Conservation (phyloP, 1,284 basidiomycete species). For the Serendipita sp. region DNA sequence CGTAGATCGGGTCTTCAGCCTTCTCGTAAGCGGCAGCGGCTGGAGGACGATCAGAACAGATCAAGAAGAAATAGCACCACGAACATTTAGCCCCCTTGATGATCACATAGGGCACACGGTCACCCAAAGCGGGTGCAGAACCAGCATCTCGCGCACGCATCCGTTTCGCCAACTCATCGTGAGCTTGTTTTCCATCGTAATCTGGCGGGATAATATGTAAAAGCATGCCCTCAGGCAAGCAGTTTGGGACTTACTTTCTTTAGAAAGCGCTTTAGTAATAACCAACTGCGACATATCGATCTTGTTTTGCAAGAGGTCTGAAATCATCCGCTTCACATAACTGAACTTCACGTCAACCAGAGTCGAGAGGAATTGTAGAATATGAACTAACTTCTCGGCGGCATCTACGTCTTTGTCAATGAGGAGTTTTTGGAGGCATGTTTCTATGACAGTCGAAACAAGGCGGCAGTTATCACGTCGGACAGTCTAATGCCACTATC, state of each 20-base stretch:
- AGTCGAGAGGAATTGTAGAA: slow-evolving; percentile 2
- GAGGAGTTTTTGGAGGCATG: slow-evolving; percentile 90
- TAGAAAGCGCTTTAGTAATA: slow-evolving; percentile 90
- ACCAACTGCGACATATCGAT: slow-evolving; percentile 96
- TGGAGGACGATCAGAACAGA: slow-evolving; percentile 19
- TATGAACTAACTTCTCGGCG: slow-evolving; percentile 64
- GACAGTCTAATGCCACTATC: slow-evolving; percentile 54
- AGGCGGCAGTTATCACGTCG: slow-evolving; percentile 91
- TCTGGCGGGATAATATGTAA: slow-evolving; percentile 29
- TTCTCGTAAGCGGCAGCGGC: slow-evolving; percentile 97
- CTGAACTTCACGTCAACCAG: slow-evolving; percentile 26
- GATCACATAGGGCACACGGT: slow-evolving; percentile 95
- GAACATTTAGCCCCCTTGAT: slow-evolving; percentile 85
- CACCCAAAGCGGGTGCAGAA: slow-evolving; percentile 83
- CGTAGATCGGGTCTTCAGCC: slow-evolving; percentile 90
- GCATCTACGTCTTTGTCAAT: slow-evolving; percentile 86
- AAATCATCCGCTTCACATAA: slow-evolving; percentile 83
- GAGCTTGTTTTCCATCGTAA: slow-evolving; percentile 84
- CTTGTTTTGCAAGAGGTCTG: slow-evolving; percentile 87
- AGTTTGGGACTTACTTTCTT: slow-evolving; percentile 38
- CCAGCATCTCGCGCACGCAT: slow-evolving; percentile 92
- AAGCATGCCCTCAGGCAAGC: not conserved
- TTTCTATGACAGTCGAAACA: slow-evolving; percentile 91
- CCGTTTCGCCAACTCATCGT: slow-evolving; percentile 83
- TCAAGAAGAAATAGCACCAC: not conserved